Evolutionary conservation across 2,329 filamentous ascomycete genomes (phyloP).

Genomic region (Magnaporthiopsis incrustans): DNA sequence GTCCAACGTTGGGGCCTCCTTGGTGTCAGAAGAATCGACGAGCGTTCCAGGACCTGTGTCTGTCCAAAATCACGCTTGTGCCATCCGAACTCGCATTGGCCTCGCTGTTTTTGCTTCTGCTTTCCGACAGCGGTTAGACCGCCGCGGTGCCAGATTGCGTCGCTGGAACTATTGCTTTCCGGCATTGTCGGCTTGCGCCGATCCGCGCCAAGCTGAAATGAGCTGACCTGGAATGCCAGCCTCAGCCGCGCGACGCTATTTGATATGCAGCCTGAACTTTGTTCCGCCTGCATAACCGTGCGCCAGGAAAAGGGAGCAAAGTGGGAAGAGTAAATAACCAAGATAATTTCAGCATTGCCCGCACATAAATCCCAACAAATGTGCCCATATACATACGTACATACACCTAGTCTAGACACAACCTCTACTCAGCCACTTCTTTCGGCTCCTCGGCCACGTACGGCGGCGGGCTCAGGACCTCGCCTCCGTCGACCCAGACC

Average conservation of each 20-base stretch:
- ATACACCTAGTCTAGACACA: neutral
- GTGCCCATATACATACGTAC: neutral
- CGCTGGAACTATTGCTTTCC: neutral
- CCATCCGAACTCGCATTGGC: neutral
- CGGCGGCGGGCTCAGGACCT: slow-evolving; percentile 38
- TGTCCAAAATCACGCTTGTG: neutral
- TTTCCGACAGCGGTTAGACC: neutral
- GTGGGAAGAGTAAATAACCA: neutral
- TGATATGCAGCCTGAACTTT: neutral
- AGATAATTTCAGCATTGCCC: neutral
- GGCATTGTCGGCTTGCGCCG: neutral
- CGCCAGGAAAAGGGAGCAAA: neutral
- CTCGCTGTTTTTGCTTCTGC: too few species aligned
- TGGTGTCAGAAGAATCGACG: neutral
- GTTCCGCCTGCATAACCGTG: neutral
- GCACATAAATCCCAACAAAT: neutral
- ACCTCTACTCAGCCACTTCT: neutral
- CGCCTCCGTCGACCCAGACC: slow-evolving; percentile 50
- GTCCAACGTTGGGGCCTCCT: neutral
- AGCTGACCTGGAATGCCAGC: neutral
- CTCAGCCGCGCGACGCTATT: neutral
- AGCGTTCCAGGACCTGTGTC: neutral
- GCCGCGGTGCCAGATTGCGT: neutral
- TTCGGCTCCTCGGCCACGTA: slow-evolving; percentile 20
- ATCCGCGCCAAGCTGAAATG: neutral